Base-by-base conservation (phyloP, 2,329 filamentous ascomycete genomes). In the Emmonsiellopsis sp. region DNA sequence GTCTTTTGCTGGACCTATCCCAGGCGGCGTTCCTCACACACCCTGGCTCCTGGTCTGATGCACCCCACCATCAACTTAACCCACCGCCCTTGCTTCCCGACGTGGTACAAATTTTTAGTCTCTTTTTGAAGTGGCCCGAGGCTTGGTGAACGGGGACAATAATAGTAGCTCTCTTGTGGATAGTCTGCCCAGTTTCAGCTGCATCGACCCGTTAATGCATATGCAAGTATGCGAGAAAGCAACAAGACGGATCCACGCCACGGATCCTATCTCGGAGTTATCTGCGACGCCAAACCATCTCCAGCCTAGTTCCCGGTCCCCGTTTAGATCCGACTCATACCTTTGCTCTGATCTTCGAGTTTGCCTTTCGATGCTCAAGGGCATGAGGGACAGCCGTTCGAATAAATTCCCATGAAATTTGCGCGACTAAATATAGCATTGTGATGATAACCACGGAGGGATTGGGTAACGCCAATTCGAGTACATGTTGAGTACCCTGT, bases 131-230 rank as follows among this genome's bases (percentile, higher is more conserved):
- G 17, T 49, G 47, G 47, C 36, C 47, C 27, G 32, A 49, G 47
- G 40, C 47, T 49, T 49, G 47, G 40, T 31, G 34, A 40, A 40
- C 47, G 17, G 40, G 47, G 34, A 48, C 39, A 47, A 49, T n/a
- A 27, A 37, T 36, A 53, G 54, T 36, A 54, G 49, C 49, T 51
- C 47, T 40, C 44, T 50, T 53, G 54, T 57, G 57, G 55, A 57
- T 44, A 43, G 50, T 34, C 39, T 52, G 51, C 45, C 51, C 51
- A 43, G 58, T 59, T 61, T 61, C 59, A 59, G 55, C 61, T 63
- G 61, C 61, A 62, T 53, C 58, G 53, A 60, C 56, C 61, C 61
- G 61, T 57, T 52, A 53, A 56, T 61, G 61, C 61, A 63, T 63
- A 63, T 63, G 61, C 61, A 56, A 63, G 60, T 61, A 56, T 58